Evolutionary conservation across 345 rosid genomes (phyloP).

Genomic region (Moricandia moricandioides): DNA sequence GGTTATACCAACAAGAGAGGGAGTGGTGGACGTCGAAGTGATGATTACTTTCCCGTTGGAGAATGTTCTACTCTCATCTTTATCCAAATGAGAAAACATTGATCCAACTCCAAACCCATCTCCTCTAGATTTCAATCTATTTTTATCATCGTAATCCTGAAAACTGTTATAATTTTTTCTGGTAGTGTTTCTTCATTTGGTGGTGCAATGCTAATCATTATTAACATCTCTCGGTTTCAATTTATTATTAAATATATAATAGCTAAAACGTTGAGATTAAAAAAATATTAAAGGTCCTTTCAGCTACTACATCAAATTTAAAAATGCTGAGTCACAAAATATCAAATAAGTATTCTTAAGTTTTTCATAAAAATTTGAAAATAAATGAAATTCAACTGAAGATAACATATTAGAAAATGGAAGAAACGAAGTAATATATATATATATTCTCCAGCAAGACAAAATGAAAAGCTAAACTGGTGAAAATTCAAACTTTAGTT

Average conservation of each 20-base stretch:
- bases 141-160: neutral
- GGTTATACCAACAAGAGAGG: slow-evolving; percentile 59
- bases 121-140: neutral
- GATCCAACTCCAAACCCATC: neutral
- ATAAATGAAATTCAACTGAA: neutral
- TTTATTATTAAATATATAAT: neutral
- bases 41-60: slow-evolving; percentile 22
- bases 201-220: neutral
- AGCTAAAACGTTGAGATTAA: neutral
- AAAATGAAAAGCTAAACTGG: too few species aligned
- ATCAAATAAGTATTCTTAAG: neutral
- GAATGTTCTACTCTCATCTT: slow-evolving; percentile 34
- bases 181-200: neutral
- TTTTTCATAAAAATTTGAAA: neutral
- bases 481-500: neutral
- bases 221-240: neutral
- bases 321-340: neutral
- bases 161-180: neutral
- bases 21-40: slow-evolving; percentile 35
- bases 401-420: neutral
- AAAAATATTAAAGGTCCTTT: neutral
- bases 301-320: neutral
- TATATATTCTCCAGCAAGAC: neutral
- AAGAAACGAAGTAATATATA: neutral
- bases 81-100: neutral